Evolutionary conservation across 2,329 filamentous ascomycete species (phyloP).

Genomic region (Allantophomopsis cytisporea): DNA sequence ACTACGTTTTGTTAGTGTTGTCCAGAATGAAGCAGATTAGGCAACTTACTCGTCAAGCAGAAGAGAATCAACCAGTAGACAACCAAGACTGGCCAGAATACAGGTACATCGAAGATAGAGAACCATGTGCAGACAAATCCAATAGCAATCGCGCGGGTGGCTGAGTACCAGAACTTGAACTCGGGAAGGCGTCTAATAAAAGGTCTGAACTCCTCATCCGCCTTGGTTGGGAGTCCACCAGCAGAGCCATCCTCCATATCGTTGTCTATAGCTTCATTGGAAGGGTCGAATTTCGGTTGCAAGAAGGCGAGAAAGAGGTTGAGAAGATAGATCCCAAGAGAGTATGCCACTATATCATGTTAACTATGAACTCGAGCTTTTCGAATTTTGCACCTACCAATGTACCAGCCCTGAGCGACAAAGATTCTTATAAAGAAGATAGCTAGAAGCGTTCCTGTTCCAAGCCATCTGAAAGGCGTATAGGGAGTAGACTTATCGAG

Average conservation of each 20-base stretch:
- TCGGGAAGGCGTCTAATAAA: slow-evolving; percentile 94
- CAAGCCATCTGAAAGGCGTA: slow-evolving; percentile 79
- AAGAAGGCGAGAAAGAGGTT: slow-evolving; percentile 99
- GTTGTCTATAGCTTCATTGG: slow-evolving; percentile 78
- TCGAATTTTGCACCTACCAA: slow-evolving; percentile 43
- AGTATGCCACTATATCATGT: slow-evolving; percentile 66
- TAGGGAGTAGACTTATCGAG: slow-evolving; percentile 90
- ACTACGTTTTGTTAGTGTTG: slow-evolving; percentile 35
- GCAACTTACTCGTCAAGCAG: slow-evolving; percentile 73
- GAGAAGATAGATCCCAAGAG: slow-evolving; percentile 93
- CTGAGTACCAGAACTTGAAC: slow-evolving; percentile 99
- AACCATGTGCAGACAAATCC: slow-evolving; percentile 87
- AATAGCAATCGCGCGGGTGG: slow-evolving; percentile 74
- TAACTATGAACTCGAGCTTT: too few relatives aligned
- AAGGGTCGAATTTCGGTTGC: slow-evolving; percentile 96
- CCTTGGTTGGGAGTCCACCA: slow-evolving; percentile 77
- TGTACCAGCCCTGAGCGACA: slow-evolving; percentile 95
- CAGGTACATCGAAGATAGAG: slow-evolving; percentile 86
- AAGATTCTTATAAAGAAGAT: slow-evolving; percentile 85
- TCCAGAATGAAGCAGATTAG: neutral
- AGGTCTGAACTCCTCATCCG: slow-evolving; percentile 93
- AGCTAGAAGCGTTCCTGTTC: slow-evolving; percentile 62
- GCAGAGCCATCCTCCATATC: slow-evolving; percentile 89
- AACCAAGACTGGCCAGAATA: slow-evolving; percentile 97
- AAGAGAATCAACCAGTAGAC: slow-evolving; percentile 99